Conservation (phyloP, 148 eudicot species). For the Hydrangea macrophylla region DNA sequence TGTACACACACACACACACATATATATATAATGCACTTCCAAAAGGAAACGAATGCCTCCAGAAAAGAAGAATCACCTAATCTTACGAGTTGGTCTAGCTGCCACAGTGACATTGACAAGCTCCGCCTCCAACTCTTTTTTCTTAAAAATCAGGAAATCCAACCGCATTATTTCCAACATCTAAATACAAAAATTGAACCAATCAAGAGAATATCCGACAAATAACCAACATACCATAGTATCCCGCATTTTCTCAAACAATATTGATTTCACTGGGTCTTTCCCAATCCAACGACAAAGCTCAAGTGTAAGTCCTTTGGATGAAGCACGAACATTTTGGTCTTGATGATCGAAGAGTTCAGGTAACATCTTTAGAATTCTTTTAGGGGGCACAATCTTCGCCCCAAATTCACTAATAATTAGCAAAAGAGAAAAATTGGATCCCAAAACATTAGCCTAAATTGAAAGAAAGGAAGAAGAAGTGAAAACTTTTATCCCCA, state of each 20-base stretch:
- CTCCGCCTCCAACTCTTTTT: constrained; percentile 99
- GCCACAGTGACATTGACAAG: constrained; percentile 79
- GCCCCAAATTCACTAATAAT: constrained; percentile 86
- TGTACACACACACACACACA: no score
- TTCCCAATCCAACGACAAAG: constrained; percentile 99
- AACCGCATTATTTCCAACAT: constrained; percentile 1
- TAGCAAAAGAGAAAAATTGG: constrained; percentile 14
- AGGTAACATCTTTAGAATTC: constrained; percentile 98
- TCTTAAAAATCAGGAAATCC: constrained; percentile 35
- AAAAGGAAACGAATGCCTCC: no score
- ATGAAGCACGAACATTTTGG: constrained; percentile 99
- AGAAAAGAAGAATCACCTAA: constrained; percentile 47
- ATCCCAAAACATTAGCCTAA: not conserved
- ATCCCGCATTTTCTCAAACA: constrained; percentile 98
- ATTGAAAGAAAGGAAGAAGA: not conserved
- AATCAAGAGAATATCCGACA: not conserved
- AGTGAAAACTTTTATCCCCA: not conserved
- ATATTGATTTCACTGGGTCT: constrained; percentile 92
- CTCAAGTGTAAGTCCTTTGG: constrained; percentile 95
- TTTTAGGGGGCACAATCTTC: constrained; percentile 91
- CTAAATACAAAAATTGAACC: not conserved
- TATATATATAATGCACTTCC: no score
- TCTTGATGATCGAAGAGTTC: constrained; percentile 99
- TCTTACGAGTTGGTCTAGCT: constrained; percentile 88
- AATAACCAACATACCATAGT: constrained; percentile 64